phyloP scores from a whole-genome alignment of 2,329 filamentous ascomycete species.

The Atkinsonella texensis region DNA sequence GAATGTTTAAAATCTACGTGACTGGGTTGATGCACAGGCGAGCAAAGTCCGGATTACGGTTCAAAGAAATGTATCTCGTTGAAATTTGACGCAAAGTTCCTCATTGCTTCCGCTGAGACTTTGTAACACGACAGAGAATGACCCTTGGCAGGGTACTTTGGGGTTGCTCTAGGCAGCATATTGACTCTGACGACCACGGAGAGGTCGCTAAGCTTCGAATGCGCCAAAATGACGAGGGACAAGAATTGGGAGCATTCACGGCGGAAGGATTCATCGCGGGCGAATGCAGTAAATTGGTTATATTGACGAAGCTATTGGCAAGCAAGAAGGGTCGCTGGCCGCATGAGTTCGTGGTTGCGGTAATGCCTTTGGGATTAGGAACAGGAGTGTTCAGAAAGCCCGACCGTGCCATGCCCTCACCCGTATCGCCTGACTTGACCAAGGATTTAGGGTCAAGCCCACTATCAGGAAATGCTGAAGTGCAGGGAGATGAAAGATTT shows the following conservation, averaged over 20 bases:
- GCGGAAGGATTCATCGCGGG: not conserved
- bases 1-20: not conserved
- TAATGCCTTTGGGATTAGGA: too few relatives aligned
- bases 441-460: too few relatives aligned
- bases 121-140: constrained; percentile 91
- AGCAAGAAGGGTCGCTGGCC: too few relatives aligned
- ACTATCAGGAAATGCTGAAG: too few relatives aligned
- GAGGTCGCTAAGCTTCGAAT: constrained; percentile 79
- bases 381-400: too few relatives aligned
- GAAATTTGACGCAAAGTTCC: constrained; percentile 73
- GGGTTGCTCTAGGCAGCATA: constrained; percentile 69
- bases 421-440: too few relatives aligned
- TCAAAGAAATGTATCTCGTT: constrained; percentile 55
- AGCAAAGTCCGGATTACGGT: not conserved
- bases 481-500: too few relatives aligned
- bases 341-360: too few relatives aligned
- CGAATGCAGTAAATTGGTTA: too few relatives aligned
- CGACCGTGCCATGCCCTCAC: too few relatives aligned
- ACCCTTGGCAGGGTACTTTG: constrained; percentile 75
- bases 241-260: not conserved
- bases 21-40: not conserved
- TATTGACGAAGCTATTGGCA: too few relatives aligned
- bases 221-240: constrained; percentile 39
- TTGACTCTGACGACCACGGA: constrained; percentile 75
- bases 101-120: constrained; percentile 64